Base-by-base conservation (phyloP, 495 filamentous ascomycete species). In the Staphylotrichum tortipilum region DNA sequence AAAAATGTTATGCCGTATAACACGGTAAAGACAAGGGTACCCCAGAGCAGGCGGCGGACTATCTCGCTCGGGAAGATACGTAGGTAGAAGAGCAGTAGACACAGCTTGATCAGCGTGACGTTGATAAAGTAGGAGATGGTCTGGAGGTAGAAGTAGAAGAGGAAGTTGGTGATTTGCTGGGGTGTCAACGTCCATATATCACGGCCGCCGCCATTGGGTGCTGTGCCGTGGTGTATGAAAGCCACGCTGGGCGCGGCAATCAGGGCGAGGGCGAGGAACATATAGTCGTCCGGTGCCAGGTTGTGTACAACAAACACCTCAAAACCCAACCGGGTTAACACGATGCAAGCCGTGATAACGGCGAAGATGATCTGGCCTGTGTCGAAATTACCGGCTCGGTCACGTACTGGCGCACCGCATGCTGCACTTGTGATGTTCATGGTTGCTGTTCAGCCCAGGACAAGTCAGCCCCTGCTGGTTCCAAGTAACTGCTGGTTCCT, bases 41-140 rank as follows among this genome's bases (percentile, higher is more conserved):
- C 47, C 53, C 53, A 55, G 26, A 55, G 42, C 26, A 55, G 29
- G 14, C 53, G 41, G 11, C 53, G 47, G 4, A 47, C 41, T 7
- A 18, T 29, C 21, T 15, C 19, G 21, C 28, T 18, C 2, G 53
- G 53, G 43, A 55, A 55, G 47, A 55, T 49, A 36, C 53, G 47
- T 23, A 55, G 34, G 38, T 55, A 55, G 30, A 55, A 55, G 41
- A 55, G 30, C 29, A 53, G 31, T 11, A 53, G 17, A 21, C 21
- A 36, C 5, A 53, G 30, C 44, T 53, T 53, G 19, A 53, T 3
- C 18, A 47, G 44, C 28, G 18, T 22, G 35, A 53, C 50, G 30
- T 47, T 22, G 17, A n/a, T 12, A 21, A 53, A 47, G 44, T 53
- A 53, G 5, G 51, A 18, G 5, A 55, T 30, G 23, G 42, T 40